Evolutionary conservation across 495 filamentous ascomycete species (phyloP).

Genomic region (Penicillium samsonianum): DNA sequence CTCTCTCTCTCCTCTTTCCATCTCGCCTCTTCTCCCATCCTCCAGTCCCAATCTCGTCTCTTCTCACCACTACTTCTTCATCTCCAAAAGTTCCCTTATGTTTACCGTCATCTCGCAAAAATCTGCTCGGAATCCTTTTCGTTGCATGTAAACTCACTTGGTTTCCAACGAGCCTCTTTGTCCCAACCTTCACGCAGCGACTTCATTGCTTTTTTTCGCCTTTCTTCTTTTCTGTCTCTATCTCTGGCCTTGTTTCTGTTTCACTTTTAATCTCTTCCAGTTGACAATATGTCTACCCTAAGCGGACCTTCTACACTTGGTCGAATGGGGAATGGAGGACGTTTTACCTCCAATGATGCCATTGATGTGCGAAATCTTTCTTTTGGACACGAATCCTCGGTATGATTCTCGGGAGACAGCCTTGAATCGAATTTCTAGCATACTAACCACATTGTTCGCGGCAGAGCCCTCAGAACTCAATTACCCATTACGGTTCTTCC

Average conservation of each 20-base stretch:
- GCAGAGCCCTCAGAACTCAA: conserved; percentile 34
- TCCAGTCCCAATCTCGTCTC: conserved; percentile 19
- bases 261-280: background rate
- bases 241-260: conserved; percentile 4
- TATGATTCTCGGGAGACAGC: conserved; percentile 20
- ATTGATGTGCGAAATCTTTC: conserved; percentile 20
- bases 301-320: conserved; percentile 26
- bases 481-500: conserved; percentile 31
- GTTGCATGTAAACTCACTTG: conserved; percentile 32
- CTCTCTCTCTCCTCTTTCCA: background rate
- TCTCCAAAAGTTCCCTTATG: conserved; percentile 26
- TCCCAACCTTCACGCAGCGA: conserved; percentile 8
- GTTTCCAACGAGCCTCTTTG: conserved; percentile 25
- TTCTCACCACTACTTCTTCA: conserved; percentile 4
- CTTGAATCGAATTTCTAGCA: background rate
- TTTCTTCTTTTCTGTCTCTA: background rate
- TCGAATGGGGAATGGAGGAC: conserved; percentile 27
- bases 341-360: conserved; percentile 19
- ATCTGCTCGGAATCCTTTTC: conserved; percentile 18
- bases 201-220: conserved; percentile 7
- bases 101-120: conserved; percentile 11
- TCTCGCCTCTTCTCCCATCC: conserved; percentile 10
- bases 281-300: conserved; percentile 33
- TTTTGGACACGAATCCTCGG: conserved; percentile 31
- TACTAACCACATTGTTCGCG: background rate